Evolutionary conservation across 148 eudicot genomes (phyloP).

Genomic region (Cornus controversa): DNA sequence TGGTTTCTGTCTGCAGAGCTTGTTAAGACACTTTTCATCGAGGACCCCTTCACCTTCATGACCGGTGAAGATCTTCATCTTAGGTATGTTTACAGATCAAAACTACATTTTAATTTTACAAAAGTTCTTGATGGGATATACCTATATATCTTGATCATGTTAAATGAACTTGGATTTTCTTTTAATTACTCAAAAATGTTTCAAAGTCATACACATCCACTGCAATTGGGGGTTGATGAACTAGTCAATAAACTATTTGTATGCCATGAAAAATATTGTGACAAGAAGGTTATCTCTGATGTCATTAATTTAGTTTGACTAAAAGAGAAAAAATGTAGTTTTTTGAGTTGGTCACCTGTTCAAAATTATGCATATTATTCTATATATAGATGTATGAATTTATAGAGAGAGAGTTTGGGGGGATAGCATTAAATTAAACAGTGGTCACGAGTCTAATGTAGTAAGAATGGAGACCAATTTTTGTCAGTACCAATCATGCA

Average conservation of each 20-base stretch:
- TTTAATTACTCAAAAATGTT: not conserved
- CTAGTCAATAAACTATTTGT: not conserved
- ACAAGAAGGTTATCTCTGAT: not conserved
- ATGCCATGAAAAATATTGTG: not conserved
- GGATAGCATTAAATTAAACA: not conserved
- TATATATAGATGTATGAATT: not conserved
- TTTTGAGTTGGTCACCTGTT: slow-evolving; percentile 4
- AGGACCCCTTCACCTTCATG: slow-evolving; percentile 77
- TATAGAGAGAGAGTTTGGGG: not conserved
- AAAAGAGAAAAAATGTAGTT: not conserved
- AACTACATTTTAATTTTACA: not conserved
- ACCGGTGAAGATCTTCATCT: slow-evolving; percentile 97
- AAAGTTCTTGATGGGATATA: not conserved
- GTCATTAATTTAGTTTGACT: not conserved
- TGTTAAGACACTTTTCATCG: slow-evolving; percentile 80
- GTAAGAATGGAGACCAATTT: not conserved
- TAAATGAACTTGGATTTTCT: not conserved
- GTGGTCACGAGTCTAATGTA: not conserved
- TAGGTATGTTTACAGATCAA: slow-evolving; percentile 44
- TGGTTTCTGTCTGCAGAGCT: slow-evolving; percentile 92
- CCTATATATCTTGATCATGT: not conserved
- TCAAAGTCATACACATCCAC: too few species aligned
- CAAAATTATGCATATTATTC: not conserved
- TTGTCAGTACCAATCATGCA: not conserved
- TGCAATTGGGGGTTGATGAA: not conserved